phyloP scores from a whole-genome alignment of 2,329 filamentous ascomycete genomes.

The Cytospora paraplurivora region DNA sequence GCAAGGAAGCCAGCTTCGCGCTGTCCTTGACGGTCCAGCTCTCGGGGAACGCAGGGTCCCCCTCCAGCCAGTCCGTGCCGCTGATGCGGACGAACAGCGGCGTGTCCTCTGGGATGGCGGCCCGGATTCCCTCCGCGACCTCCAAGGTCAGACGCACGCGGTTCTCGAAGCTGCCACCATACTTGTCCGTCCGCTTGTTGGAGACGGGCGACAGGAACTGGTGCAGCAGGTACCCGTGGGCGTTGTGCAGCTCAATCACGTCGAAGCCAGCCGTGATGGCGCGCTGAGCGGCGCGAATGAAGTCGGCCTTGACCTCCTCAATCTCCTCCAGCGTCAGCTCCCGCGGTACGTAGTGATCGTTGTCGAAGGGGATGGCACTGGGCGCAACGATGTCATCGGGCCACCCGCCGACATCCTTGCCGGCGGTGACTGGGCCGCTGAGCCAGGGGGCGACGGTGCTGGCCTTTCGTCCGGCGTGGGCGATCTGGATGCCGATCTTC shows the following conservation, averaged over 20 bases:
- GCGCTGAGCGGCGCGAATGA: conserved; percentile 53
- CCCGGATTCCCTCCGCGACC: conserved; percentile 62
- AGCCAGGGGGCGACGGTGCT: conserved; percentile 60
- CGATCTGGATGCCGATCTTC: conserved; percentile 70
- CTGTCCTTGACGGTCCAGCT: conserved; percentile 71
- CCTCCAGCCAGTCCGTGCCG: conserved; percentile 76
- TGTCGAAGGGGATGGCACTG: conserved; percentile 36
- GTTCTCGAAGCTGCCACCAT: conserved; percentile 73
- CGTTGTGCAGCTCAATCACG: conserved; percentile 72
- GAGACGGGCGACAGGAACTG: conserved; percentile 68
- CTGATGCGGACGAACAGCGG: conserved; percentile 74
- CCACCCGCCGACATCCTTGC: conserved; percentile 48
- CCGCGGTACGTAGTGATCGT: conserved; percentile 46
- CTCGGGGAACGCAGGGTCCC: conserved; percentile 45
- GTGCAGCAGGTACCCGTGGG: conserved; percentile 77
- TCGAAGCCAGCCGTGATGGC: conserved; percentile 67
- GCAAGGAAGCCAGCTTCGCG: conserved; percentile 60
- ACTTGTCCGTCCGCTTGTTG: conserved; percentile 70
- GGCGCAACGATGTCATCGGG: conserved; percentile 43
- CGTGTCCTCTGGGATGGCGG: conserved; percentile 65
- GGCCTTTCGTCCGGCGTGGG: conserved; percentile 66
- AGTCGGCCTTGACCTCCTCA: conserved; percentile 61
- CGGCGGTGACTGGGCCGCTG: conserved; percentile 51
- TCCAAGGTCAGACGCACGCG: conserved; percentile 69
- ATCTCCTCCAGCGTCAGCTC: conserved; percentile 69